Conservation (phyloP, 2,329 filamentous ascomycete genomes). For the Pseudopyrenochaeta lycopersici region DNA sequence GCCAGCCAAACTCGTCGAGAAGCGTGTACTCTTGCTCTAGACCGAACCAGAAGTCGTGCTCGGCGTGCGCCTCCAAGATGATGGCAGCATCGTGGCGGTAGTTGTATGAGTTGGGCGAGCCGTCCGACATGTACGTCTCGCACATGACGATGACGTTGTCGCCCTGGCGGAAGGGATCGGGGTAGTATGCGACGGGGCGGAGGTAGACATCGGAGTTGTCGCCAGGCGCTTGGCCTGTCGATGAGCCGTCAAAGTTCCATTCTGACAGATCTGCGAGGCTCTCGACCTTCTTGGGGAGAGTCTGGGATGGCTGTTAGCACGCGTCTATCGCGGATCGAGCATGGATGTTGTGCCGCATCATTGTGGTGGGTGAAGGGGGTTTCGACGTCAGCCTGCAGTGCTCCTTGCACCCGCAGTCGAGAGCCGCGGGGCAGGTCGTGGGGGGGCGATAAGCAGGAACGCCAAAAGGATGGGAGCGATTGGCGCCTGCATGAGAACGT, state of each 20-base stretch:
- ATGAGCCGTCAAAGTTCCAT: conserved; percentile 90
- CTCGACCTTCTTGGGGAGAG: conserved; percentile 66
- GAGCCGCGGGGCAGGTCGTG: conserved; percentile 41
- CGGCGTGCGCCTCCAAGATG: conserved; percentile 86
- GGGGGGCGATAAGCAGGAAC: conserved; percentile 41
- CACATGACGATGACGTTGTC: conserved; percentile 94
- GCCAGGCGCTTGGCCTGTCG: conserved; percentile 88
- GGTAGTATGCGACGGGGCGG: conserved; percentile 85
- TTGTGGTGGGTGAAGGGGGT: conserved; percentile 9
- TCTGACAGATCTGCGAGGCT: conserved; percentile 73
- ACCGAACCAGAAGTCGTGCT: conserved; percentile 94
- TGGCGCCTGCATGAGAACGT: conserved; percentile 27
- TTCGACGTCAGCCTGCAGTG: conserved; percentile 14
- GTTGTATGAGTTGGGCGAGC: conserved; percentile 98
- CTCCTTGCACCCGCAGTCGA: conserved; percentile 14
- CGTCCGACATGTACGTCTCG: conserved; percentile 94
- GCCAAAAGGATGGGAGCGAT: conserved; percentile 26
- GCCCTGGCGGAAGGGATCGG: conserved; percentile 87
- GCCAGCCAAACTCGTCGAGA: conserved; percentile 84
- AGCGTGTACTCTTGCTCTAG: conserved; percentile 98
- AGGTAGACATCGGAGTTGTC: conserved; percentile 99
- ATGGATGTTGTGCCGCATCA: conserved; percentile 1
- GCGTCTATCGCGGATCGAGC: background rate
- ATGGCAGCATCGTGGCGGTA: conserved; percentile 90
- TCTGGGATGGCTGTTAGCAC: conserved; percentile 58